These are phyloP conservation scores for Fusarium pseudocircinatum DNA, from an alignment of 2,329 filamentous ascomycete species.

Conservation along the genomic window DNA sequence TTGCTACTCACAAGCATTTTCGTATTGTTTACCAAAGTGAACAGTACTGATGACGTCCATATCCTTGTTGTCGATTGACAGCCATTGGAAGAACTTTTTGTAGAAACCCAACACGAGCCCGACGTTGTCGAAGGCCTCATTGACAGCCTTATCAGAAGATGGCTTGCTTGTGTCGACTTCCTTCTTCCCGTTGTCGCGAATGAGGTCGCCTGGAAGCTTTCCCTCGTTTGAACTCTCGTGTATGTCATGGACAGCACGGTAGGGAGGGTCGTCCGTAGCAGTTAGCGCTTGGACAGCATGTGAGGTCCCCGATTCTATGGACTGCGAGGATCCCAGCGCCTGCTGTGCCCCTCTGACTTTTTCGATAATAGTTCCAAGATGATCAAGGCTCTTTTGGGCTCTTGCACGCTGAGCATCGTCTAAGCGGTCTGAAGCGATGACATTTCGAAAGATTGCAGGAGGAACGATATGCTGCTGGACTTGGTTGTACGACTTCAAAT, in stretches of 20 bases:
- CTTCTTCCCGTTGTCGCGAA: constrained; percentile 55
- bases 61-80: constrained; percentile 62
- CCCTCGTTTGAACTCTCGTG: constrained; percentile 49
- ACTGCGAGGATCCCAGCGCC: constrained; percentile 5
- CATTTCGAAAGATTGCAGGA: constrained; percentile 50
- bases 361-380: constrained; percentile 47
- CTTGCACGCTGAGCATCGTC: constrained; percentile 52
- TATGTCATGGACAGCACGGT: constrained; percentile 58
- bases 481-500: background rate
- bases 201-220: constrained; percentile 54
- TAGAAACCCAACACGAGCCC: constrained; percentile 62
- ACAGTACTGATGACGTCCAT: constrained; percentile 62
- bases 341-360: constrained; percentile 32
- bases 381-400: constrained; percentile 51
- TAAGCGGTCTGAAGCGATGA: constrained; percentile 46
- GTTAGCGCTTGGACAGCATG: constrained; percentile 9
- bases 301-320: background rate
- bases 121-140: constrained; percentile 61
- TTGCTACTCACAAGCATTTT: constrained; percentile 58
- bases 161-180: background rate
- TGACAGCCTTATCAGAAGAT: constrained; percentile 54
- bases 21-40: constrained; percentile 60
- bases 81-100: constrained; percentile 58
- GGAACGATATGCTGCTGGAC: constrained; percentile 50
- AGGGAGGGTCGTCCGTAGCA: constrained; percentile 45